Evolutionary conservation across 2,329 filamentous ascomycete genomes (phyloP), one percentile per base, ranked within the genome.

Genomic region (Colletotrichum tropicicola): DNA sequence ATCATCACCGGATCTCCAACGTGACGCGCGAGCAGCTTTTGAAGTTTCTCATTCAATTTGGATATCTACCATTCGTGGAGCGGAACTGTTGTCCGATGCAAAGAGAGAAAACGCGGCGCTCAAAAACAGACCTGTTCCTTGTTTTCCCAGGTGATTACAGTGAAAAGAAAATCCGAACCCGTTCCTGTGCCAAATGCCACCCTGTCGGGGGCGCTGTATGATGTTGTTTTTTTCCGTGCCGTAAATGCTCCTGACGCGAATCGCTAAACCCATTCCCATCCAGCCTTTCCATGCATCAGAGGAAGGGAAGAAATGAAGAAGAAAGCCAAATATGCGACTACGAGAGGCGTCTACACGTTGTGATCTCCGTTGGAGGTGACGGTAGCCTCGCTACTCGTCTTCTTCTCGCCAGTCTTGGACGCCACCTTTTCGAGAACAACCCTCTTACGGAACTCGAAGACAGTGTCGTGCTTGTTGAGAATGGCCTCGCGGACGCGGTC

Each of bases 401-500:
- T 66, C 52, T 66, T 64, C 12, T 52, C 59, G 21, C 37, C 62
- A 4, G 56, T 27, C 30, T 52, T 59, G 3, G 49, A 56, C n/a
- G 45, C 52, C 15, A 48, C 59, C 52, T 59, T 66, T 3, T 66
- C 63, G 47, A 66, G 63, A 3, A 66, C 48, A 17, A 64, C 51
- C 56, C 58, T 65, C 65, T 68, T 68, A 39, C 67, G 55, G 39
- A 67, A 65, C 52, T 68, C 64, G 4, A 68, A 68, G 10, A 67
- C 56, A 21, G 57, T 59, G 47, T 49, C 68, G 21, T 80, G 79
- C 74, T 77, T 82, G 70, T 58, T 80, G 75, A 57, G 78, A 73
- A 82, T 80, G 3, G 76, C 71, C 7, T 76, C 68, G 21, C 74
- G 72, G 32, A 82, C 70, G 70, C 75, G 78, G 41, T 78, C 72